Evolutionary conservation across 306 rosid species (phyloP).

Genomic region (Carpinus fangiana): DNA sequence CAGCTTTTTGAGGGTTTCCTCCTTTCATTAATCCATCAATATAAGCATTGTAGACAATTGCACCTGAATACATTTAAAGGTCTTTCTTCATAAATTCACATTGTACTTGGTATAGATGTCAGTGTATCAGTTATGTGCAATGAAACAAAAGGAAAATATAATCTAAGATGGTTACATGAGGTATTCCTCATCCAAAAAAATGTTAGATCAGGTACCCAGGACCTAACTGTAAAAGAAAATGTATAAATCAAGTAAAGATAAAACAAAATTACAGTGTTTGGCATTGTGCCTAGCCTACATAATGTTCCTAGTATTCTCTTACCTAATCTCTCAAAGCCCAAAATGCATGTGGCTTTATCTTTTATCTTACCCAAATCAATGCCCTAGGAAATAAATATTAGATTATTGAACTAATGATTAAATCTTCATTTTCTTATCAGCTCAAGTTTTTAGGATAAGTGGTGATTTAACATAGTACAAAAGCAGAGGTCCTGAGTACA

Average conservation of each 20-base stretch:
- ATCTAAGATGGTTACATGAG: not conserved
- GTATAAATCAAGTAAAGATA: not conserved
- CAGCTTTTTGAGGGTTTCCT: constrained; percentile 65
- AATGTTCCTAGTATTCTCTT: not conserved
- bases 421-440: too few relatives aligned
- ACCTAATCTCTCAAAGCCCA: not conserved
- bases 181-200: too few relatives aligned
- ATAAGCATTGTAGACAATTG: constrained; percentile 76
- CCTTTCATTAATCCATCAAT: constrained; percentile 82
- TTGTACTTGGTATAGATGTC: not conserved
- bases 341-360: not conserved
- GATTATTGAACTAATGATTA: too few relatives aligned
- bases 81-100: constrained; percentile 18
- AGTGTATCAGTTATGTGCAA: not conserved
- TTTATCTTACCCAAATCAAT: not conserved
- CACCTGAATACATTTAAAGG: constrained; percentile 47
- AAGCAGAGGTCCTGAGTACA: too few relatives aligned
- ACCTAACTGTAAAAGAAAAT: not conserved
- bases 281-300: not conserved
- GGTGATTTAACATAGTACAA: too few relatives aligned
- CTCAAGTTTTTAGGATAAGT: too few relatives aligned
- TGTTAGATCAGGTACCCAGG: not conserved
- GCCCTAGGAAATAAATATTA: not conserved
- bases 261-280: not conserved
- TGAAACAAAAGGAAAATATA: not conserved